Evolutionary conservation across 768 basidiomycete genomes (phyloP).

Genomic region (Podaxis mareebaensis): DNA sequence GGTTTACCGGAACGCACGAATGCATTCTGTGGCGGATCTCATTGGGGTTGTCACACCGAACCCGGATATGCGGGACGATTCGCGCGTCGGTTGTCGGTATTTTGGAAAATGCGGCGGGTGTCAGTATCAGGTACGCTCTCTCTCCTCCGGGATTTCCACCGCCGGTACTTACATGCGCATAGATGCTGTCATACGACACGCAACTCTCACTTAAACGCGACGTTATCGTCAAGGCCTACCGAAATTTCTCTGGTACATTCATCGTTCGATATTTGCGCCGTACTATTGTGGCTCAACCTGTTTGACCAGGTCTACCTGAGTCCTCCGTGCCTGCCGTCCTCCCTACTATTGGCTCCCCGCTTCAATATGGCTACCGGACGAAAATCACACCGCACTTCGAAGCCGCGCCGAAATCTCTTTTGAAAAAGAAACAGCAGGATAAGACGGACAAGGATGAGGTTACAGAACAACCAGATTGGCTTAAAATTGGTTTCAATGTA

Average conservation of each 20-base stretch:
- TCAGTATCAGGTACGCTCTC: slow-evolving; percentile 78
- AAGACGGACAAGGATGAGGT: slow-evolving; percentile 15
- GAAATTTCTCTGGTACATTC: slow-evolving; percentile 63
- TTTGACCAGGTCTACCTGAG: slow-evolving; percentile 50
- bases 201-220: slow-evolving; percentile 88
- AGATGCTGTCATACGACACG: slow-evolving; percentile 87
- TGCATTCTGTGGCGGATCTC: slow-evolving; percentile 79
- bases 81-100: slow-evolving; percentile 74
- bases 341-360: slow-evolving; percentile 81
- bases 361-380: slow-evolving; percentile 91
- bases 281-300: slow-evolving; percentile 3
- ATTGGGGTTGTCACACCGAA: slow-evolving; percentile 68
- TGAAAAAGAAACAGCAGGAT: slow-evolving; percentile 17
- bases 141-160: background rate
- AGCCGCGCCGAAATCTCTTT: slow-evolving; percentile 52
- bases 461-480: slow-evolving; percentile 55
- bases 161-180: background rate
- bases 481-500: slow-evolving; percentile 88
- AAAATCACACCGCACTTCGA: slow-evolving; percentile 99
- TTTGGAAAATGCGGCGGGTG: slow-evolving; percentile 92
- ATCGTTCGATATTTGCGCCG: background rate
- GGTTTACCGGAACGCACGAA: slow-evolving; percentile 67
- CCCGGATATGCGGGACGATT: slow-evolving; percentile 61
- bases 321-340: slow-evolving; percentile 63
- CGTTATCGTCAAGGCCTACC: slow-evolving; percentile 83